Conservation (phyloP, 768 basidiomycete genomes). For the Lyophyllum decastes region DNA sequence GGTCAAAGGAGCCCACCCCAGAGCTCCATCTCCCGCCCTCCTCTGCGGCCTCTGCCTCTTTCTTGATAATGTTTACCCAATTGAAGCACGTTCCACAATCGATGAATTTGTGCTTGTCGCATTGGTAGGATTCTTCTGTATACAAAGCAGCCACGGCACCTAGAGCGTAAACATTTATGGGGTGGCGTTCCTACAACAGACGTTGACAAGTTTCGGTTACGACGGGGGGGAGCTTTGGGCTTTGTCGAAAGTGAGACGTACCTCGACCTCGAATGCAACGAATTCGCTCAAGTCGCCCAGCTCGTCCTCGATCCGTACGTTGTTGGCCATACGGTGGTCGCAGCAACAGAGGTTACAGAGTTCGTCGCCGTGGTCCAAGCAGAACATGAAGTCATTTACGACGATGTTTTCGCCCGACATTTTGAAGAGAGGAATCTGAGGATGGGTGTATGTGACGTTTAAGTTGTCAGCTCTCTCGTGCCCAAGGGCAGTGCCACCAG, state of each 20-base stretch:
- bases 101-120: constrained; percentile 25
- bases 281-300: constrained; percentile 19
- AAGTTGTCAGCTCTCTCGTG: no score
- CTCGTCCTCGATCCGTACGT: constrained; percentile 28
- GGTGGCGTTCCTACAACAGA: constrained; percentile 20
- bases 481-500: no score
- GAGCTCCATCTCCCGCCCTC: constrained; percentile 21
- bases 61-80: constrained; percentile 32
- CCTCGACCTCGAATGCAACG: constrained; percentile 19
- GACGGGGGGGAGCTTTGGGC: no score
- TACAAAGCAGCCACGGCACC: constrained; percentile 18
- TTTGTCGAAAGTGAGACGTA: no score
- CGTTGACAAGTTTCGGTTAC: no score
- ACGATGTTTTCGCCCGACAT: constrained; percentile 21
- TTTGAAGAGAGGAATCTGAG: not conserved
- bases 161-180: constrained; percentile 20
- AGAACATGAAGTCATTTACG: constrained; percentile 35
- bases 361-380: constrained; percentile 32
- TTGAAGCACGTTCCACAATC: constrained; percentile 36
- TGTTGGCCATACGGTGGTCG: constrained; percentile 35
- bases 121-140: constrained; percentile 22
- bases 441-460: not conserved
- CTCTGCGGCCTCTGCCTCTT: constrained; percentile 23
- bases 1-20: not conserved
- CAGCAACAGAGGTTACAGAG: constrained; percentile 29